Base-by-base conservation (phyloP, 2,329 filamentous ascomycete species). In the Myotisia sp. region DNA sequence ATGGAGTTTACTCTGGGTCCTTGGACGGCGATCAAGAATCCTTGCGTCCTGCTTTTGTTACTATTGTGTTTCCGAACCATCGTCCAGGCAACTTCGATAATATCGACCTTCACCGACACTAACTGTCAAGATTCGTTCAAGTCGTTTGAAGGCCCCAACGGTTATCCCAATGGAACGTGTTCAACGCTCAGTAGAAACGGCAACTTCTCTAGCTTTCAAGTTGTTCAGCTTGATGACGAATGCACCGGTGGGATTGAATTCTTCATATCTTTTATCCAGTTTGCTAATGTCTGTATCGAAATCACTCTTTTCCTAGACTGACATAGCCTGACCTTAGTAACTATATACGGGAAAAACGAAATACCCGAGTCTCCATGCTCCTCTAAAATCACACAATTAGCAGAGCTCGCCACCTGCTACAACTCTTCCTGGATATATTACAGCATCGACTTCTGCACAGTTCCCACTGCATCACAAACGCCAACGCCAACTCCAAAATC, bases 131-230 rank as follows among this genome's bases (percentile, higher is more conserved):
- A 28, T 6, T 20, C 23, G 14, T 17, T n/a, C 5, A n/a, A 16
- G 19, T 28, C 23, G 9, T 26, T 34, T 12, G 32, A 34, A 6
- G 32, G 32, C n/a, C 32, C 32, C n/a, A 34, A 34, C 20, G 32
- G 32, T 13, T 34, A 19, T 26, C 32, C 32, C 9, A 27, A 34
- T 12, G 32, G 32, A 19, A 27, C 22, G 9, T 34, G 23, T 13
- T 10, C 32, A 18, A 27, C 7, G 4, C 32, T 34, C 5, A 16
- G 10, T 7, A n/a, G 23, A 17, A 17, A 10, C 6, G 22, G 14
- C 6, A 21, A 28, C 7, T 27, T 27, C 24, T 12, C 20, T 12
- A 34, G 32, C 9, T 28, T 34, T 13, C 32, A 27, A 12, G 12
- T 27, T 16, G 23, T 26, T 18, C 14, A 27, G 5, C 24, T 27